Percentiles rank a stretch among this genome's conserved stretches.
phyloP scores from a whole-genome alignment of 805 yeast genomes.

The Metschnikowia baotianmanensis region DNA sequence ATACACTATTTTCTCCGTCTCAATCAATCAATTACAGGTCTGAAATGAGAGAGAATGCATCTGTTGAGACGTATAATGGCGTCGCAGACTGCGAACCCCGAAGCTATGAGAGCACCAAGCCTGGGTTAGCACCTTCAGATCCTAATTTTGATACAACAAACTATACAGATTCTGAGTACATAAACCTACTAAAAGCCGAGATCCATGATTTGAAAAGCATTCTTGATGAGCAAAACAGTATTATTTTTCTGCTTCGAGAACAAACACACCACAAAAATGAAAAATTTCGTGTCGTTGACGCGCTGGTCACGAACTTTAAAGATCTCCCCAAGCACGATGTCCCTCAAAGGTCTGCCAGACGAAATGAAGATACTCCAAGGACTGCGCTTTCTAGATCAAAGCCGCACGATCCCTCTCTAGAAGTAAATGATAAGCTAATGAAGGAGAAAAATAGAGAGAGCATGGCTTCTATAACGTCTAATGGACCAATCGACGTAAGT shows the following conservation, averaged over 20 bases:
- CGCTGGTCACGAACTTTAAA: neutral
- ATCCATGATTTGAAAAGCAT: neutral
- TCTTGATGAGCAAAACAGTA: neutral
- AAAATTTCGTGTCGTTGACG: neutral
- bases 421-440: neutral
- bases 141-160: conserved; percentile 33
- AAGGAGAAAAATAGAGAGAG: conserved; percentile 9
- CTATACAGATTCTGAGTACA: conserved; percentile 29
- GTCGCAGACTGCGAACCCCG: neutral
- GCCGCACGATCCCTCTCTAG: too few species aligned
- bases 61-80: neutral
- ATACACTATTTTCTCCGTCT: too few species aligned
- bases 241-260: neutral
- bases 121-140: conserved; percentile 29
- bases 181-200: conserved; percentile 26
- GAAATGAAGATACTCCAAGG: conserved; percentile 8
- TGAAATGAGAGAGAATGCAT: neutral
- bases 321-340: conserved; percentile 11
- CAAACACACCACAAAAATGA: neutral
- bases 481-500: conserved; percentile 13
- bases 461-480: conserved; percentile 13
- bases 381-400: neutral
- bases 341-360: conserved; percentile 29
- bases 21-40: too few species aligned
- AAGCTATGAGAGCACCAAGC: neutral